A percentile compares a stretch with the other conserved stretches of the same genome.
These are phyloP conservation scores for Fraxinus americana DNA, from an alignment of 257 asterid species.

Conservation along the genomic window DNA sequence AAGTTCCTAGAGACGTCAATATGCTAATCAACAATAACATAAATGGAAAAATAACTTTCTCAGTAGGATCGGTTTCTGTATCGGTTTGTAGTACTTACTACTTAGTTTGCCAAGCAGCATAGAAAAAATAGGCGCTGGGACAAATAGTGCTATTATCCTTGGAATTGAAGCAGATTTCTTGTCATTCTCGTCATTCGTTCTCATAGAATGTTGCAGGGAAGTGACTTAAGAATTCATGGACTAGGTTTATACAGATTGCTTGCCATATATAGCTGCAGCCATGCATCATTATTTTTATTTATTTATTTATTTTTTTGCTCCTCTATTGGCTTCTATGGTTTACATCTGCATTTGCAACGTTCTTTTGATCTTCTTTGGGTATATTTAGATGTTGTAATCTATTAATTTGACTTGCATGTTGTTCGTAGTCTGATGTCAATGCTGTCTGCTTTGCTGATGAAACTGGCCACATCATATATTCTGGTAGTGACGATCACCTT, in stretches of 20 bases:
- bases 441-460: constrained; percentile 98
- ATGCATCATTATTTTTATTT: not conserved
- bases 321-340: not conserved
- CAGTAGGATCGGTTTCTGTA: not conserved
- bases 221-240: not conserved
- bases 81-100: no score
- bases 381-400: not conserved
- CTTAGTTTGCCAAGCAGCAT: no score
- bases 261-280: not conserved
- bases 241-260: not conserved
- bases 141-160: not conserved
- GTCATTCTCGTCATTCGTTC: no score
- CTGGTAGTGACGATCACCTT: constrained; percentile 96
- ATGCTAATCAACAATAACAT: not conserved
- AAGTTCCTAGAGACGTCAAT: not conserved
- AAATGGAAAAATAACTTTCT: not conserved
- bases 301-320: not conserved
- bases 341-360: not conserved
- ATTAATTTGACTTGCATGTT: not conserved
- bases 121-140: not conserved
- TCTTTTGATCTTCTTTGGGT: not conserved
- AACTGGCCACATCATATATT: constrained; percentile 83
- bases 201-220: no score
- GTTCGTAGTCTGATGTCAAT: constrained; percentile 91
- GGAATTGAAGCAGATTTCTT: not conserved